Conservation (phyloP, 805 yeast genomes). For the Saturnispora besseyi region DNA sequence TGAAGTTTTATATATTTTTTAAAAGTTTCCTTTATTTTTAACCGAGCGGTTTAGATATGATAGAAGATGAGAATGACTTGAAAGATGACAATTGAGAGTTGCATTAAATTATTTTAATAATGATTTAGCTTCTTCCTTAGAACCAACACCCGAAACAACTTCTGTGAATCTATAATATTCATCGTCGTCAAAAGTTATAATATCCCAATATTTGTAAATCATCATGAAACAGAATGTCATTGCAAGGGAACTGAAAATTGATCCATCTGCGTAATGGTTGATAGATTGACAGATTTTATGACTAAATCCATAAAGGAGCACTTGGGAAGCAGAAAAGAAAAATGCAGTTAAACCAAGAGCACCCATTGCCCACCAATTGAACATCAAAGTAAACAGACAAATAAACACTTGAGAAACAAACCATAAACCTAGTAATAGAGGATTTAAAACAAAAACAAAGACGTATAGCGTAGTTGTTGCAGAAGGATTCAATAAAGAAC, state of each 20-base stretch:
- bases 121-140: conserved; percentile 12
- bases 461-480: conserved; percentile 64
- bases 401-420: conserved; percentile 60
- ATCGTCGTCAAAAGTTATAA: conserved; percentile 87
- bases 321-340: conserved; percentile 76
- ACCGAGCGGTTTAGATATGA: not conserved
- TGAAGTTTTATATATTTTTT: no score
- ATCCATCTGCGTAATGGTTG: conserved; percentile 84
- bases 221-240: conserved; percentile 82
- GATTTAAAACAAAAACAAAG: conserved; percentile 64
- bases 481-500: conserved; percentile 36
- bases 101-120: conserved; percentile 5
- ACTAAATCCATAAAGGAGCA: conserved; percentile 64
- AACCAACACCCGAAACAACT: conserved; percentile 17
- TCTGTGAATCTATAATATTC: conserved; percentile 50
- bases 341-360: conserved; percentile 62
- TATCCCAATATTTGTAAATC: conserved; percentile 95
- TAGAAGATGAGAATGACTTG: not conserved
- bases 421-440: conserved; percentile 52
- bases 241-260: conserved; percentile 75
- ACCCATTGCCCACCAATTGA: conserved; percentile 82
- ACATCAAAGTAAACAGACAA: conserved; percentile 52
- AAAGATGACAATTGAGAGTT: not conserved
- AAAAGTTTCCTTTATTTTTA: not conserved
- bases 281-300: conserved; percentile 55